phyloP scores from a whole-genome alignment of 2,329 filamentous ascomycete species.

The Diaporthe australafricana region DNA sequence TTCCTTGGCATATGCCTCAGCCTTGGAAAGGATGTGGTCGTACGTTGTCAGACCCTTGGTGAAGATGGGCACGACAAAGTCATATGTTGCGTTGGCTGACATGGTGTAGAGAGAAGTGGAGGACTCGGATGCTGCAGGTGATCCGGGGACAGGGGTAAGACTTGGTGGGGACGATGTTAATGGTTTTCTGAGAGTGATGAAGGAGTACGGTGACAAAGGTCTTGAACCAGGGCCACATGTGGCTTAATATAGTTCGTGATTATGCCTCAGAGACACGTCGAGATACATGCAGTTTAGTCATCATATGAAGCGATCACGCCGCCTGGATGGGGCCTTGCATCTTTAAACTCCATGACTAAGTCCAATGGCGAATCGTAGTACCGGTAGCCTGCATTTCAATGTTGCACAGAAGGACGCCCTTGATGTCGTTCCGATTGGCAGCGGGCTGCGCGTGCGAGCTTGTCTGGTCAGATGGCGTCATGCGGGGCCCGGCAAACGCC shows the following conservation, averaged over 20 bases:
- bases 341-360: slow-evolving; percentile 7
- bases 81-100: slow-evolving; percentile 43
- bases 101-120: slow-evolving; percentile 34
- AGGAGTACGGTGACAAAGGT: fast-evolving
- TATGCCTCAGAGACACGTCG: background rate
- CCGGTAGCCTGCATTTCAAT: slow-evolving; percentile 3
- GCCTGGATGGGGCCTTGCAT: slow-evolving; percentile 17
- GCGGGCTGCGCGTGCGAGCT: slow-evolving; percentile 5
- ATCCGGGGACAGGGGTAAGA: no score
- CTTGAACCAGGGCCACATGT: background rate
- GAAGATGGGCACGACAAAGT: slow-evolving; percentile 44
- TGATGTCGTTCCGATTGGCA: background rate
- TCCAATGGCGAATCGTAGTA: slow-evolving; percentile 14
- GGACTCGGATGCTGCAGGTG: background rate
- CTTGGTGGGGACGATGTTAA: background rate
- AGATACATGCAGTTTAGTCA: background rate
- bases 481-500: slow-evolving; percentile 4
- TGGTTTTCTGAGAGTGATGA: background rate
- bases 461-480: slow-evolving; percentile 17
- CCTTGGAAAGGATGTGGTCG: slow-evolving; percentile 45
- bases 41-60: slow-evolving; percentile 47
- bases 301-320: background rate
- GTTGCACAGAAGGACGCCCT: background rate
- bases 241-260: background rate
- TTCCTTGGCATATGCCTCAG: slow-evolving; percentile 44